Conservation (phyloP, 139 green algal genomes). For the Desmodesmus armatus region DNA sequence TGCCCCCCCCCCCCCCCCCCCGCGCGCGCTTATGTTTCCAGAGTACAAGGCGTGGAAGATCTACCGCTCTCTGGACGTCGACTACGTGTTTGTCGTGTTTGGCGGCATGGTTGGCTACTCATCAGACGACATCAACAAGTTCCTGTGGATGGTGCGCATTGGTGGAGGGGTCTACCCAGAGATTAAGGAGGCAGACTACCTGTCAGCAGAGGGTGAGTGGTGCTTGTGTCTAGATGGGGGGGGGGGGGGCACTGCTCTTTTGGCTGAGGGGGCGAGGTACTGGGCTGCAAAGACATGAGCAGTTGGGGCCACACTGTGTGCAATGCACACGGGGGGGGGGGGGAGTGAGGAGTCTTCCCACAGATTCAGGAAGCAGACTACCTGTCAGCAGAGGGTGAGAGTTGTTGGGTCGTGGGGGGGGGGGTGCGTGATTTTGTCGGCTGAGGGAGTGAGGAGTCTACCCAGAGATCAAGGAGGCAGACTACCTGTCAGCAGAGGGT, state of each 20-base stretch:
- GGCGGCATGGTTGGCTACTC: constrained; percentile 89
- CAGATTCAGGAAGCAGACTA: constrained; percentile 97
- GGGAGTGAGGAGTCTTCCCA: constrained; percentile 58
- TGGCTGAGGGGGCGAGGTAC: no score
- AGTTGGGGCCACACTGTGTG: no score
- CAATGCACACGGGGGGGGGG: no score
- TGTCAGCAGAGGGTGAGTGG: constrained; percentile 64
- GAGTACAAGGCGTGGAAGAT: constrained; percentile 45
- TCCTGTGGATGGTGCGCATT: constrained; percentile 95
- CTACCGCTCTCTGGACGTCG: constrained; percentile 44
- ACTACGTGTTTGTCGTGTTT: constrained; percentile 98
- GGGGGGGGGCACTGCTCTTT: background rate
- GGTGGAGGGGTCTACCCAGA: constrained; percentile 74
- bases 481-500: constrained; percentile 84
- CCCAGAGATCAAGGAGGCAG: constrained; percentile 92
- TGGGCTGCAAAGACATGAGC: no score
- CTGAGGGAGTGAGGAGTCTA: constrained; percentile 57
- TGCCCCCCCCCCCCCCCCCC: no score
- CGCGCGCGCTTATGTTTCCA: no score
- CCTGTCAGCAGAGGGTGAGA: constrained; percentile 64
- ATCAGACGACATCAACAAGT: constrained; percentile 98
- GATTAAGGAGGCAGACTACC: constrained; percentile 95
- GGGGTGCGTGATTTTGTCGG: background rate
- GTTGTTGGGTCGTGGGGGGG: no score
- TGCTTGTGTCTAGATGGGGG: background rate